Conservation (phyloP, 345 rosid genomes). For the Eucalyptus pauciflora region DNA sequence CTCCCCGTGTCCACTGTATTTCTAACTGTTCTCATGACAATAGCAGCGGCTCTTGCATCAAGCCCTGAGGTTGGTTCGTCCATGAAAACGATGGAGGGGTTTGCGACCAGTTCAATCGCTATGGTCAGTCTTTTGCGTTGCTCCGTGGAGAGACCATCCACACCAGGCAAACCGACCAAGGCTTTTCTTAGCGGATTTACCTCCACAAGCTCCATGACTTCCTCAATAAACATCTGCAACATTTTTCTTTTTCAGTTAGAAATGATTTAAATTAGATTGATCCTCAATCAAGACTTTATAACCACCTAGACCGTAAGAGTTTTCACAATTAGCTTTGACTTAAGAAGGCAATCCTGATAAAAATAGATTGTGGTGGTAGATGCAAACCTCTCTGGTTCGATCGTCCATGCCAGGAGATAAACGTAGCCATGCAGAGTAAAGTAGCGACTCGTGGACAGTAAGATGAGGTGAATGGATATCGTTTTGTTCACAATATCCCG, state of each 20-base stretch:
- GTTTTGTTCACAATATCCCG: slow-evolving; percentile 50
- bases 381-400: slow-evolving; percentile 23
- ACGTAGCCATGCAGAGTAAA: slow-evolving; percentile 51
- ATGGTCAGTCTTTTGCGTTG: slow-evolving; percentile 87
- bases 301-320: background rate
- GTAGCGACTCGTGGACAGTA: slow-evolving; percentile 36
- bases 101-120: slow-evolving; percentile 89
- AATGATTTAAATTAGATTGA: background rate
- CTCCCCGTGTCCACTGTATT: slow-evolving; percentile 91
- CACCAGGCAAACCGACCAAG: slow-evolving; percentile 79
- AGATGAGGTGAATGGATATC: slow-evolving; percentile 49
- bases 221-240: slow-evolving; percentile 69
- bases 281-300: background rate
- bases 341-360: background rate
- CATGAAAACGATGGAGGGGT: slow-evolving; percentile 90
- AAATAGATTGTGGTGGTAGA: background rate
- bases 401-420: slow-evolving; percentile 18
- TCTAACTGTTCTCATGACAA: slow-evolving; percentile 84
- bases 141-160: slow-evolving; percentile 77
- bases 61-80: slow-evolving; percentile 95
- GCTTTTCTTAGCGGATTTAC: slow-evolving; percentile 42
- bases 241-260: background rate
- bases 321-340: background rate
- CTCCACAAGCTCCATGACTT: slow-evolving; percentile 91
- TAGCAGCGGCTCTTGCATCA: slow-evolving; percentile 94